A percentile compares a stretch with the other conserved stretches of the same genome.
Conservation (phyloP, 2,329 filamentous ascomycete species). For the Cladosporium halotolerans region DNA sequence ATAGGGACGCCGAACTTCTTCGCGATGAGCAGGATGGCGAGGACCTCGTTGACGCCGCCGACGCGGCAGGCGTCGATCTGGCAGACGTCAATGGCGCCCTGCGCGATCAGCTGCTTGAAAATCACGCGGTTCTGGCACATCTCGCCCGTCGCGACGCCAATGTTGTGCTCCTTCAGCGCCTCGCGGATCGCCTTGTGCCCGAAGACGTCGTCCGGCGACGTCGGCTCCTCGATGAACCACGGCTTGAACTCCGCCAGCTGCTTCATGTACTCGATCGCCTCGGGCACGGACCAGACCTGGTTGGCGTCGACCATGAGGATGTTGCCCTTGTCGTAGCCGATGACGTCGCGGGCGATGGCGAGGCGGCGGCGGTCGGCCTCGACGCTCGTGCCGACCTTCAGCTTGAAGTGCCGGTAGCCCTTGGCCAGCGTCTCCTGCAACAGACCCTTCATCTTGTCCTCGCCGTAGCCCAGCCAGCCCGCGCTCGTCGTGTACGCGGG, state of each 20-base stretch:
- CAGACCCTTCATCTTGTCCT: slow-evolving; percentile 76
- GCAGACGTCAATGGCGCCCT: slow-evolving; percentile 76
- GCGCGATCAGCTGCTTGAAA: slow-evolving; percentile 83
- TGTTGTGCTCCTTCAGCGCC: slow-evolving; percentile 65
- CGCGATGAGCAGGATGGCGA: slow-evolving; percentile 83
- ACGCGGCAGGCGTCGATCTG: slow-evolving; percentile 88
- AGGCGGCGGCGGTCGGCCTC: slow-evolving; percentile 67
- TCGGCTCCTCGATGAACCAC: slow-evolving; percentile 95
- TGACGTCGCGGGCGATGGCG: slow-evolving; percentile 67
- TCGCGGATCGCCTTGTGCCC: slow-evolving; percentile 81
- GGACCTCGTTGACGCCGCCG: slow-evolving; percentile 84
- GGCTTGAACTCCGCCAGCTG: slow-evolving; percentile 75
- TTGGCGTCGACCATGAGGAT: slow-evolving; percentile 91
- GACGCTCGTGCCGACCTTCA: slow-evolving; percentile 74
- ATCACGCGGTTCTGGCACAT: slow-evolving; percentile 94
- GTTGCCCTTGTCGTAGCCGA: slow-evolving; percentile 76
- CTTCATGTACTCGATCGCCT: slow-evolving; percentile 83
- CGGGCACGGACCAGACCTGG: slow-evolving; percentile 82
- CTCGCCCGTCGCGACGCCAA: slow-evolving; percentile 85
- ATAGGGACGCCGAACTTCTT: slow-evolving; percentile 73
- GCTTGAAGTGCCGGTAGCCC: slow-evolving; percentile 82
- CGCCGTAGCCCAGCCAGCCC: slow-evolving; percentile 84
- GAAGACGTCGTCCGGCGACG: slow-evolving; percentile 80
- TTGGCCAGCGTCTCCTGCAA: slow-evolving; percentile 67
- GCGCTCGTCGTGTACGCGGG: slow-evolving; percentile 87